Evolutionary conservation across 345 rosid species (phyloP), one percentile per base, ranked within the genome.

Genomic region (Eucalyptus tenuipes): DNA sequence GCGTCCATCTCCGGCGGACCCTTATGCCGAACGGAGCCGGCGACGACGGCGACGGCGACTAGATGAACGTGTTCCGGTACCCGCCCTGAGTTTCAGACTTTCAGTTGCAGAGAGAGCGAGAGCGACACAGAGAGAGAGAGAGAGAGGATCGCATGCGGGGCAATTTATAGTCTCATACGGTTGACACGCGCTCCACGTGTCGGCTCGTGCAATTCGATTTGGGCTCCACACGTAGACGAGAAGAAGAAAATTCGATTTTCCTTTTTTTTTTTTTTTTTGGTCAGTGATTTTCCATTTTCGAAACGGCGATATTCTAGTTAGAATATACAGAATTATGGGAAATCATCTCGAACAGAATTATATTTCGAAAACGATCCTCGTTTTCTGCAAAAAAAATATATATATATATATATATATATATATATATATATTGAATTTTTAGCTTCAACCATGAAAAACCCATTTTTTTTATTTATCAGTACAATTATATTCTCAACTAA

Each of bases 1-100:
- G 57, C 5, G 25, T 91, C 93, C 96, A 94, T 94, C 53, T 64
- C 90, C 84, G 47, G 47, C 13, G 84, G 47, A 40, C 29, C 47
- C 42, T 75, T 42, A 1, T 40, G 84, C 84, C 42, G 4, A 20
- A 42, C 25, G 25, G 29, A 75, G 84, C 29, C 13, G 29, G 47
- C 24, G 47, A 37, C 40, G 71, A n/a, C 5, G 33, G 0, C 33
- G 68, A 27, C 8, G 5, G 7, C 5, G 20, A 20, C 25, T 24
- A 16, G 33, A 14, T n/a, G 37, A 64, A 33, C 33, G 68, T 15
- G 75, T 15, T 22, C 84, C 81, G 45, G 47, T 15, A 15, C 40
- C 75, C 10, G 37, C 53, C 48, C 61, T 8, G 55, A 49, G 53
- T 17, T 85, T 40, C 84, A 75, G 47, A 3, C 84, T 40, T 75